These are phyloP conservation scores for Tricholoma sp. DNA, from an alignment of 768 basidiomycete species.

Conservation along the genomic window DNA sequence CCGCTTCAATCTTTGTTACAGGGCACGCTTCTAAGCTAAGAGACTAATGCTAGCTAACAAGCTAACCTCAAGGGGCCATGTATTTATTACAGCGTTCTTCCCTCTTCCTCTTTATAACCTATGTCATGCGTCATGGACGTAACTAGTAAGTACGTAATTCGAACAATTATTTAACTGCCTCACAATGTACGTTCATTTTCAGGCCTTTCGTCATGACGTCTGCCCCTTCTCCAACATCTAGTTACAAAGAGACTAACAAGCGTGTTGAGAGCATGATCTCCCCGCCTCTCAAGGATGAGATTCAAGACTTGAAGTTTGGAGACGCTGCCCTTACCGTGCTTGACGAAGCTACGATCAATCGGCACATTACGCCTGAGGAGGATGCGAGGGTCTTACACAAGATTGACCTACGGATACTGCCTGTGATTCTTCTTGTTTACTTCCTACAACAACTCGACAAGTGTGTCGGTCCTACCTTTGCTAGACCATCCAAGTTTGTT, in stretches of 20 bases:
- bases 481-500: not conserved
- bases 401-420: conserved; percentile 35
- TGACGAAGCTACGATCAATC: conserved; percentile 17
- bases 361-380: conserved; percentile 26
- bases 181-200: not conserved
- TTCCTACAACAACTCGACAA: conserved; percentile 43
- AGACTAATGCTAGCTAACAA: no score
- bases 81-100: not conserved
- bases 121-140: no score
- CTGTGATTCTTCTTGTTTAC: conserved; percentile 34
- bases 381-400: conserved; percentile 30
- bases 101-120: not conserved
- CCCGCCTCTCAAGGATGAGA: not conserved
- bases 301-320: conserved; percentile 11
- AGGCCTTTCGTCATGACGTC: not conserved
- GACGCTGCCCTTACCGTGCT: conserved; percentile 30
- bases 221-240: not conserved
- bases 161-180: not conserved
- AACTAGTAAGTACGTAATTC: not conserved
- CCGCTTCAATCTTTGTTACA: no score
- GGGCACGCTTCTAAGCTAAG: no score
- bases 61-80: not conserved
- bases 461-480: conserved; percentile 17
- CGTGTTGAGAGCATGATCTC: not conserved
- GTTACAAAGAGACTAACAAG: not conserved